These are phyloP conservation scores for Phoenix roebelenii DNA, from an alignment of 176 grass and related monocot species.

Conservation along the genomic window DNA sequence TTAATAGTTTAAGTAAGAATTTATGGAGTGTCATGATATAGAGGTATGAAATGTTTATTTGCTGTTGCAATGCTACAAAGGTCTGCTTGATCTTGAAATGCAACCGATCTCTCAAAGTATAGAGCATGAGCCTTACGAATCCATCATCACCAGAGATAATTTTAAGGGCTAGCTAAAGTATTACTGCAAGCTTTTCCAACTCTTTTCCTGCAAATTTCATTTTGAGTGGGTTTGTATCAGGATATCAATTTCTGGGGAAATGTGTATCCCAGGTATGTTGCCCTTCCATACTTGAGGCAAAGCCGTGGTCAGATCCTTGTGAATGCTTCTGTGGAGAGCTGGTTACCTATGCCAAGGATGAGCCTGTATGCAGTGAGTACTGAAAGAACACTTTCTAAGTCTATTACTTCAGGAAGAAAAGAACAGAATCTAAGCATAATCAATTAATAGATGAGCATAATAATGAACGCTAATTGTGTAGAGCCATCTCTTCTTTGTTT, in stretches of 20 bases:
- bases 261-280: constrained; percentile 76
- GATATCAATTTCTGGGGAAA: constrained; percentile 97
- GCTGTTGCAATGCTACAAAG: too few relatives aligned
- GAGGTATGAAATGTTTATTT: too few relatives aligned
- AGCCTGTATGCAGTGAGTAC: constrained; percentile 63
- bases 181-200: constrained; percentile 40
- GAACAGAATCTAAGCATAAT: too few relatives aligned
- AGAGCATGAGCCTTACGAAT: constrained; percentile 34
- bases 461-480: too few relatives aligned
- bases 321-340: constrained; percentile 73
- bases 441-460: too few relatives aligned
- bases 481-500: not conserved
- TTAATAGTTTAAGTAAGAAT: too few relatives aligned
- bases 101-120: too few relatives aligned
- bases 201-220: too few relatives aligned
- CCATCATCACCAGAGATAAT: constrained; percentile 50
- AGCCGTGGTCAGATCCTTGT: constrained; percentile 54
- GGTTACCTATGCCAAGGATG: constrained; percentile 88
- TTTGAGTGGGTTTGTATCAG: constrained; percentile 7
- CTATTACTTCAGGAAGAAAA: too few relatives aligned
- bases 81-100: too few relatives aligned
- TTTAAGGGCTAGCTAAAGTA: constrained; percentile 44
- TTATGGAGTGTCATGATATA: too few relatives aligned
- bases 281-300: constrained; percentile 60
- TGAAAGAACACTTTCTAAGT: too few relatives aligned